These are phyloP conservation scores for Blepharisma japonicum DNA, from an alignment of 73 alveolate species.

Conservation along the genomic window DNA sequence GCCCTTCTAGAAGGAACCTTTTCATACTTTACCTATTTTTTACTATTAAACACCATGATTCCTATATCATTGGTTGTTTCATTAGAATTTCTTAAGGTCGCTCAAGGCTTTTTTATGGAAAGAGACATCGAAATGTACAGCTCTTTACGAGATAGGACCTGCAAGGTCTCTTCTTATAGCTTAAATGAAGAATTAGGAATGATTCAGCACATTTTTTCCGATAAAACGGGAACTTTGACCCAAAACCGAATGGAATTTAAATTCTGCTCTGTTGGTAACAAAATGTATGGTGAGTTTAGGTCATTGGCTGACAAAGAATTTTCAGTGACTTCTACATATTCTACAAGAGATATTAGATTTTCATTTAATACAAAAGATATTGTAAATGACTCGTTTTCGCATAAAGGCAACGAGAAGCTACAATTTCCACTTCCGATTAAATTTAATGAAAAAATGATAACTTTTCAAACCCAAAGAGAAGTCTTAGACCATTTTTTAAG, in stretches of 20 bases:
- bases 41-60: slow-evolving; percentile 74
- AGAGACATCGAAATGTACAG: slow-evolving; percentile 57
- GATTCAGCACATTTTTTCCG: slow-evolving; percentile 77
- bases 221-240: slow-evolving; percentile 92
- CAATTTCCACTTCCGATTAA: neutral
- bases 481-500: neutral
- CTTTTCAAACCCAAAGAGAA: neutral
- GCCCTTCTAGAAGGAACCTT: neutral
- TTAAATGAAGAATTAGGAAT: slow-evolving; percentile 83
- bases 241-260: slow-evolving; percentile 76
- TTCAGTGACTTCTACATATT: slow-evolving; percentile 11
- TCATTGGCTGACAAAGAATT: neutral
- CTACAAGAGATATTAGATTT: neutral
- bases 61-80: slow-evolving; percentile 74
- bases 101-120: slow-evolving; percentile 64
- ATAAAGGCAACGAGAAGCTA: neutral
- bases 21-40: slow-evolving; percentile 62
- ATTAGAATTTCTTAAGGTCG: slow-evolving; percentile 65
- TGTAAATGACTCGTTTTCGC: slow-evolving; percentile 11
- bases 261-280: slow-evolving; percentile 51
- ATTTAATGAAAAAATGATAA: neutral
- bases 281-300: slow-evolving; percentile 33
- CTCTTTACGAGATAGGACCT: slow-evolving; percentile 46
- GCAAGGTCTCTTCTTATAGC: slow-evolving; percentile 56
- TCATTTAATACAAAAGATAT: slow-evolving; percentile 1